phyloP scores from a whole-genome alignment of 148 eudicot genomes.

The Amaranthus cruentus region DNA sequence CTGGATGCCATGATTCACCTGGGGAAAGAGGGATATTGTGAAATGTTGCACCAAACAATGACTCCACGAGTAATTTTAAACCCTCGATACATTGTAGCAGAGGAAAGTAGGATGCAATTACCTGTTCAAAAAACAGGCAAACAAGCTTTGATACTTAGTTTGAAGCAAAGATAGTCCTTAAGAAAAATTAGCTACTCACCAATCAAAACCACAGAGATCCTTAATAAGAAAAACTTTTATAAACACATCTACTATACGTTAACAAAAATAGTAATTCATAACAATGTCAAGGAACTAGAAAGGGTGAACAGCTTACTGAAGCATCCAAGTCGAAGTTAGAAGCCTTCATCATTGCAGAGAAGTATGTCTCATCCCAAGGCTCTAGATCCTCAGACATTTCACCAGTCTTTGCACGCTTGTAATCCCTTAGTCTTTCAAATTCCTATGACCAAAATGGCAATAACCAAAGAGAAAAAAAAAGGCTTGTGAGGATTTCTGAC shows the following conservation, averaged over 20 bases:
- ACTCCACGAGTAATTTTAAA: slow-evolving; percentile 71
- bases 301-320: slow-evolving; percentile 37
- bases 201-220: slow-evolving; percentile 12
- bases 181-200: not conserved
- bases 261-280: not conserved
- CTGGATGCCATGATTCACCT: slow-evolving; percentile 99
- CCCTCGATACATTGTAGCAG: slow-evolving; percentile 84
- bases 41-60: slow-evolving; percentile 76
- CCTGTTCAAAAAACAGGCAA: slow-evolving; percentile 41
- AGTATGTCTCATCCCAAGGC: slow-evolving; percentile 95
- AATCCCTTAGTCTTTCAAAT: slow-evolving; percentile 49
- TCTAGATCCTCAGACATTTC: slow-evolving; percentile 56
- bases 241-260: not conserved
- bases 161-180: not conserved
- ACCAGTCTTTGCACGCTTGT: slow-evolving; percentile 54
- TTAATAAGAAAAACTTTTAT: not conserved
- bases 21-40: slow-evolving; percentile 59
- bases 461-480: not conserved
- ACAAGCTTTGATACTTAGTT: slow-evolving; percentile 1
- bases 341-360: slow-evolving; percentile 72
- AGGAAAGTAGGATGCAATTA: slow-evolving; percentile 81
- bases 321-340: slow-evolving; percentile 60
- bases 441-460: slow-evolving; percentile 40
- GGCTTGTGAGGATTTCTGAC: not conserved
- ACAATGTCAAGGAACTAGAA: not conserved